A percentile compares a stretch with the other conserved stretches of the same genome.
Evolutionary conservation across 1,139 yeast genomes (phyloP).

Genomic region (Blastobotrys arbuscula): DNA sequence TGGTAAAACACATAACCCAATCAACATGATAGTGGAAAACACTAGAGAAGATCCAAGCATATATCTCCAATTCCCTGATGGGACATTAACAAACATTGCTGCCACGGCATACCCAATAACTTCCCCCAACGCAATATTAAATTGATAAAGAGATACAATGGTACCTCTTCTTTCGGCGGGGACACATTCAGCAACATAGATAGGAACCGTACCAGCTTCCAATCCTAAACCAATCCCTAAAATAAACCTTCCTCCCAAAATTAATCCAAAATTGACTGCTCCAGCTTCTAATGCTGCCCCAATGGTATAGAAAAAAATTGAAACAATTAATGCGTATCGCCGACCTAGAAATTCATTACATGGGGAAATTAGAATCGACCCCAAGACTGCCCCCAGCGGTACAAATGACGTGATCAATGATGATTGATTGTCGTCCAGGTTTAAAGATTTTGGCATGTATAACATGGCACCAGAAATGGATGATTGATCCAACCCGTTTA

Average conservation of each 20-base stretch:
- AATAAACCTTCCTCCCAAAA: conserved; percentile 53
- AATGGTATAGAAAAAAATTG: conserved; percentile 51
- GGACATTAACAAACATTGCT: conserved; percentile 49
- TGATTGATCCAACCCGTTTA: conserved; percentile 55
- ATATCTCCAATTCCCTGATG: conserved; percentile 51
- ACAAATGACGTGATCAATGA: conserved; percentile 46
- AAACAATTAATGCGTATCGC: conserved; percentile 45
- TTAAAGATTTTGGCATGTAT: conserved; percentile 46
- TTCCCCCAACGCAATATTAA: conserved; percentile 54
- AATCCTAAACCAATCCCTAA: conserved; percentile 56
- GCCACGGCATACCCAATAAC: conserved; percentile 53
- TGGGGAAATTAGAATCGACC: conserved; percentile 29
- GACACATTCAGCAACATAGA: conserved; percentile 52
- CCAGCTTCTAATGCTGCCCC: conserved; percentile 54
- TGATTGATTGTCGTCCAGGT: conserved; percentile 37
- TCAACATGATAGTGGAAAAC: conserved; percentile 46
- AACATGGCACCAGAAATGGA: conserved; percentile 54
- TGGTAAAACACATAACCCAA: conserved; percentile 52
- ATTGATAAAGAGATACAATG: conserved; percentile 52
- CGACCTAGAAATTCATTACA: conserved; percentile 46
- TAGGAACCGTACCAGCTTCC: conserved; percentile 57
- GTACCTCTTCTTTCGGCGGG: conserved; percentile 52
- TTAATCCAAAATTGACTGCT: conserved; percentile 38
- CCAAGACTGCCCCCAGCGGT: conserved; percentile 52
- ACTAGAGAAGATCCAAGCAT: conserved; percentile 56